Evolutionary conservation across 2,329 filamentous ascomycete genomes (phyloP).

Genomic region (Diaporthe helianthi): DNA sequence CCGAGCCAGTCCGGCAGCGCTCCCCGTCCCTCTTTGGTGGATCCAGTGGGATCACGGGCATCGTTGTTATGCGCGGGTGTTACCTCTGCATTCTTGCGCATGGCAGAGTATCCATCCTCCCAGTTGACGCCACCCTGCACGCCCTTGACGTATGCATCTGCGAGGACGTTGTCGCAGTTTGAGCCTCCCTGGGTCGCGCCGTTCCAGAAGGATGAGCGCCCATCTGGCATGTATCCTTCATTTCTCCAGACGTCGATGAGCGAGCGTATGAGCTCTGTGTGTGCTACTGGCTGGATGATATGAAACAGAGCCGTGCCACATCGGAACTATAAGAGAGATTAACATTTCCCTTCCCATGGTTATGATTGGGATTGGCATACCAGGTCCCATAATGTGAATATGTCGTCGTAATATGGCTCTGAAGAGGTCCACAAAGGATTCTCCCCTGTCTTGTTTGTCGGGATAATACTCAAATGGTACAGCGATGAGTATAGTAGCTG

Average conservation of each 20-base stretch:
- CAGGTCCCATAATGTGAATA: constrained; percentile 72
- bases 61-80: constrained; percentile 66
- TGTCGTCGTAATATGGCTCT: constrained; percentile 76
- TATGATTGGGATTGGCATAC: constrained; percentile 35
- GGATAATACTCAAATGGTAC: constrained; percentile 74
- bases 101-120: constrained; percentile 66
- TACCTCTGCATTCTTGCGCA: constrained; percentile 72
- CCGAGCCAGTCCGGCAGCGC: constrained; percentile 73
- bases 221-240: constrained; percentile 71
- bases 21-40: constrained; percentile 71
- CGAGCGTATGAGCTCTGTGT: constrained; percentile 71
- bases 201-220: constrained; percentile 72
- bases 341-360: neutral
- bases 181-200: constrained; percentile 73
- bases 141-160: constrained; percentile 75
- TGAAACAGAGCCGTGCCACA: constrained; percentile 71
- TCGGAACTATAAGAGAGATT: constrained; percentile 59
- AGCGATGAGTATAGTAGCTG: constrained; percentile 71
- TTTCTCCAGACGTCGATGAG: constrained; percentile 73
- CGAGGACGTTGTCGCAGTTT: constrained; percentile 75
- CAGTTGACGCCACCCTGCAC: constrained; percentile 69
- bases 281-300: constrained; percentile 66
- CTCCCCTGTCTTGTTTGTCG: constrained; percentile 74
- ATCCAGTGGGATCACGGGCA: constrained; percentile 62
- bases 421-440: constrained; percentile 69